phyloP scores from a whole-genome alignment of 2,329 filamentous ascomycete species.

The Ophiostoma populinum region DNA sequence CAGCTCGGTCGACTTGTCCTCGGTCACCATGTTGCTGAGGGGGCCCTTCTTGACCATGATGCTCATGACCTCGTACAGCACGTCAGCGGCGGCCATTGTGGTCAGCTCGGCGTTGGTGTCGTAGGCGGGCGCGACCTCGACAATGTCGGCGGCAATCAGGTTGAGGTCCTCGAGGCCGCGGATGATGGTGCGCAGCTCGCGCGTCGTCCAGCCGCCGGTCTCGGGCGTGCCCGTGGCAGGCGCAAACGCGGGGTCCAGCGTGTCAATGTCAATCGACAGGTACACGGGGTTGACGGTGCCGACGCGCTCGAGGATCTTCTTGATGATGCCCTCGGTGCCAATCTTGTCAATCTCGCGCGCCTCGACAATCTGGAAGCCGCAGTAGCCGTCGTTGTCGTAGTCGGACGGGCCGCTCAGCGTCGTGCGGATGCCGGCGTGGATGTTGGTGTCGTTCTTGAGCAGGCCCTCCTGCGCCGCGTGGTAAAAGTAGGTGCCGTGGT shows the following conservation, averaged over 20 bases:
- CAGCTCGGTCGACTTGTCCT: slow-evolving; percentile 3
- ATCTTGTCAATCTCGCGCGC: slow-evolving; percentile 38
- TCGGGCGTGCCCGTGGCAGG: slow-evolving; percentile 61
- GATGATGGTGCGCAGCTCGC: slow-evolving; percentile 55
- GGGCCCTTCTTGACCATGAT: slow-evolving; percentile 70
- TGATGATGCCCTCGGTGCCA: slow-evolving; percentile 53
- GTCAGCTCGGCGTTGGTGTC: slow-evolving; percentile 57
- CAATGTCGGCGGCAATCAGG: slow-evolving; percentile 52
- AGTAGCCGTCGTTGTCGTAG: slow-evolving; percentile 75
- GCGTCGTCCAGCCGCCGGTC: slow-evolving; percentile 59
- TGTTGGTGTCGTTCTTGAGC: slow-evolving; percentile 65
- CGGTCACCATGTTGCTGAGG: slow-evolving; percentile 24
- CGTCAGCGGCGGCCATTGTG: slow-evolving; percentile 56
- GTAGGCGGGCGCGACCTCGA: slow-evolving; percentile 57
- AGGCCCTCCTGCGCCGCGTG: slow-evolving; percentile 65
- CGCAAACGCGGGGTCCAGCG: slow-evolving; percentile 67
- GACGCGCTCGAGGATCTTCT: slow-evolving; percentile 58
- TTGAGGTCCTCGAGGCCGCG: slow-evolving; percentile 53
- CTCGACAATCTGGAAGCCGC: slow-evolving; percentile 69
- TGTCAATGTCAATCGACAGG: slow-evolving; percentile 74
- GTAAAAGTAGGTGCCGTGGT: slow-evolving; percentile 82
- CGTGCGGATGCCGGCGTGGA: slow-evolving; percentile 75
- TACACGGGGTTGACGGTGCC: slow-evolving; percentile 63
- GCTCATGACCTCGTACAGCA: slow-evolving; percentile 62
- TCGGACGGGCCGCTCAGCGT: slow-evolving; percentile 63